A percentile compares a stretch with the other conserved stretches of the same genome.
Conservation (phyloP, 1,284 basidiomycete species). For the Ustilago tritici region DNA sequence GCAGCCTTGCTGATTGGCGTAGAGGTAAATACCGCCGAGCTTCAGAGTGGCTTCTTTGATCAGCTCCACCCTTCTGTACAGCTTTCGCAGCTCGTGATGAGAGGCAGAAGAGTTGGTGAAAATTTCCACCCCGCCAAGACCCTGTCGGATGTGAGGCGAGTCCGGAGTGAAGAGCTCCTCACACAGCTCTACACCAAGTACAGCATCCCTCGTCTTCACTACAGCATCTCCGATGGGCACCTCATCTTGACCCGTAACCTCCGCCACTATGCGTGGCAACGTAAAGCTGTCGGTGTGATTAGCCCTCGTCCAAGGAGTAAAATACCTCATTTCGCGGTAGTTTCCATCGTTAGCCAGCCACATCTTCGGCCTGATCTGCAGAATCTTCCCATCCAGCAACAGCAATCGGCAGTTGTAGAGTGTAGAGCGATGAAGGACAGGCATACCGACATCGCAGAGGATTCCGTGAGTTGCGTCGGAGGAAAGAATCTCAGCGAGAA, state of each 20-base stretch:
- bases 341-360: slow-evolving; percentile 99
- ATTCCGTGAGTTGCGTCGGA: slow-evolving; percentile 61
- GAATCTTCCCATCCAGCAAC: slow-evolving; percentile 84
- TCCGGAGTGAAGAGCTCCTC: slow-evolving; percentile 97
- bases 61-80: slow-evolving; percentile 88
- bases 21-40: slow-evolving; percentile 96
- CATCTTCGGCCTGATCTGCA: slow-evolving; percentile 97
- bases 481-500: slow-evolving; percentile 60
- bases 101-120: slow-evolving; percentile 98
- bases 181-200: slow-evolving; percentile 94
- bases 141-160: slow-evolving; percentile 96
- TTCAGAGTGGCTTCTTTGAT: slow-evolving; percentile 97
- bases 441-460: slow-evolving; percentile 71
- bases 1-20: slow-evolving; percentile 98
- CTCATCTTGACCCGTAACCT: slow-evolving; percentile 89
- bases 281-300: slow-evolving; percentile 88
- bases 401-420: slow-evolving; percentile 97
- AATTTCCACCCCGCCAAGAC: slow-evolving; percentile 96
- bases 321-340: slow-evolving; percentile 94
- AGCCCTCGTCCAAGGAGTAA: slow-evolving; percentile 93
- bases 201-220: slow-evolving; percentile 91
- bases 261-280: slow-evolving; percentile 85
- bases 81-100: slow-evolving; percentile 95
- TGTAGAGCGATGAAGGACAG: slow-evolving; percentile 93
- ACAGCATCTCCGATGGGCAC: slow-evolving; percentile 97